A percentile compares a stretch with the other conserved stretches of the same genome.
Conservation (phyloP, 495 filamentous ascomycete genomes). For the Bombardia bombarda region DNA sequence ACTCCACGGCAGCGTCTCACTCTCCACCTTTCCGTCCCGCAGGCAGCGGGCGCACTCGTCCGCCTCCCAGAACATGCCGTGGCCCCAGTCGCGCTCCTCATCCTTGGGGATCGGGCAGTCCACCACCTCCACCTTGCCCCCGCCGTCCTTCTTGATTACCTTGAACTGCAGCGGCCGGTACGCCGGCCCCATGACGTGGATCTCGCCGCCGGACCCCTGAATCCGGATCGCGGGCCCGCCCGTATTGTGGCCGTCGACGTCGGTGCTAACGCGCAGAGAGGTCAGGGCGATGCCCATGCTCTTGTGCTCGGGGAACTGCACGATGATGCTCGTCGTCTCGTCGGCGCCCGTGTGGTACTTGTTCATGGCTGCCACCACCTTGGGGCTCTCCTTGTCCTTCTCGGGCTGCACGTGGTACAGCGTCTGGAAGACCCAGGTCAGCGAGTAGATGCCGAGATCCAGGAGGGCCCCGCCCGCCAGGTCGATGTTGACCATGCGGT, state of each 20-base stretch:
- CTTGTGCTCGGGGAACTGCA: slow-evolving; percentile 61
- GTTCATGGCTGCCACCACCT: slow-evolving; percentile 53
- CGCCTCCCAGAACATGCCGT: slow-evolving; percentile 93
- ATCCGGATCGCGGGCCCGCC: slow-evolving; percentile 69
- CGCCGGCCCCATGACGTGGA: slow-evolving; percentile 68
- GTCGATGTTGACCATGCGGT: slow-evolving; percentile 83
- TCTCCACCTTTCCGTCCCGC: slow-evolving; percentile 74
- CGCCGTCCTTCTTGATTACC: slow-evolving; percentile 42
- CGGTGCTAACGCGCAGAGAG: slow-evolving; percentile 56
- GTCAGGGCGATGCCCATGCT: slow-evolving; percentile 75
- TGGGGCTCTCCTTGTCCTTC: slow-evolving; percentile 41
- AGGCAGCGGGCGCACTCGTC: slow-evolving; percentile 82
- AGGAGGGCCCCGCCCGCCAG: slow-evolving; percentile 79
- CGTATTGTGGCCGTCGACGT: slow-evolving; percentile 55
- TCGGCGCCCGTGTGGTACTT: slow-evolving; percentile 78
- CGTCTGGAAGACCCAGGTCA: slow-evolving; percentile 92
- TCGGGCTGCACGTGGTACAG: slow-evolving; percentile 72
- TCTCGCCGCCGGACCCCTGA: slow-evolving; percentile 78
- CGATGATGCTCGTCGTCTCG: slow-evolving; percentile 70
- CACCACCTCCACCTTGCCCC: slow-evolving; percentile 44
- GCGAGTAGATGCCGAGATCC: slow-evolving; percentile 83
- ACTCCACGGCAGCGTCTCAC: slow-evolving; percentile 61
- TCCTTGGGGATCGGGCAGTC: slow-evolving; percentile 56
- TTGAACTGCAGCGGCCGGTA: slow-evolving; percentile 63
- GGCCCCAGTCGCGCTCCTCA: slow-evolving; percentile 45